phyloP scores from a whole-genome alignment of 441 rosid species.

The Populus hybrid region DNA sequence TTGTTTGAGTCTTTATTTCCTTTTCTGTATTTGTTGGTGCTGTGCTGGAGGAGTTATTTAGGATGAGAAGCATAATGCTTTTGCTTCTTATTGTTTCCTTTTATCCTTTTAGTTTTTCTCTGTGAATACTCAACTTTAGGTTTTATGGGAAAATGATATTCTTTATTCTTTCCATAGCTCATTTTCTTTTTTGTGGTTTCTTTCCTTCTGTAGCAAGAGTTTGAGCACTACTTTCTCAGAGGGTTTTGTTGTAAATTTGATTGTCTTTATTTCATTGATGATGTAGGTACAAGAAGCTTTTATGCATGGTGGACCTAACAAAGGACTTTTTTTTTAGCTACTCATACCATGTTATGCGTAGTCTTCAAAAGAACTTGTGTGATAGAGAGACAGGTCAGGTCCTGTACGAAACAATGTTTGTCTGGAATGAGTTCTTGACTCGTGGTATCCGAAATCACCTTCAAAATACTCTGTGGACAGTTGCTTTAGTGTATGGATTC shows the following conservation, averaged over 20 bases:
- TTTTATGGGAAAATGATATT: background rate
- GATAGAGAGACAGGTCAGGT: conserved; percentile 63
- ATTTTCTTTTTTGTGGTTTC: background rate
- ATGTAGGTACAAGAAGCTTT: conserved; percentile 95
- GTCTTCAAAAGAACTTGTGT: conserved; percentile 87
- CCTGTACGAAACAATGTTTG: conserved; percentile 93
- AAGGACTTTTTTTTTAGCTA: conserved; percentile 99
- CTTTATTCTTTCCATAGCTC: background rate
- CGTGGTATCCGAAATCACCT: conserved; percentile 84
- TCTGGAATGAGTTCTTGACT: conserved; percentile 98
- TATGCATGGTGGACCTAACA: conserved; percentile 85
- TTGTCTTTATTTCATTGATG: conserved; percentile 27
- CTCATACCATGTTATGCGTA: conserved; percentile 87
- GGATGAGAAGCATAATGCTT: background rate
- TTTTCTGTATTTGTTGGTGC: background rate
- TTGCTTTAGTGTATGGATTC: conserved; percentile 93
- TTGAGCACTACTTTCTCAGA: background rate
- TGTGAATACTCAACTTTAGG: background rate
- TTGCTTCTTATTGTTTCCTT: background rate
- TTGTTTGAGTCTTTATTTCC: background rate
- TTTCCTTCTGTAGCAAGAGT: background rate
- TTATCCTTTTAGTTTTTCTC: background rate
- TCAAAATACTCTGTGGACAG: conserved; percentile 90
- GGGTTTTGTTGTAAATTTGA: conserved; percentile 16
- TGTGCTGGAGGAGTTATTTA: background rate